These are phyloP conservation scores for Scedosporium minutisporum DNA, from an alignment of 2,329 filamentous ascomycete genomes.

Conservation along the genomic window DNA sequence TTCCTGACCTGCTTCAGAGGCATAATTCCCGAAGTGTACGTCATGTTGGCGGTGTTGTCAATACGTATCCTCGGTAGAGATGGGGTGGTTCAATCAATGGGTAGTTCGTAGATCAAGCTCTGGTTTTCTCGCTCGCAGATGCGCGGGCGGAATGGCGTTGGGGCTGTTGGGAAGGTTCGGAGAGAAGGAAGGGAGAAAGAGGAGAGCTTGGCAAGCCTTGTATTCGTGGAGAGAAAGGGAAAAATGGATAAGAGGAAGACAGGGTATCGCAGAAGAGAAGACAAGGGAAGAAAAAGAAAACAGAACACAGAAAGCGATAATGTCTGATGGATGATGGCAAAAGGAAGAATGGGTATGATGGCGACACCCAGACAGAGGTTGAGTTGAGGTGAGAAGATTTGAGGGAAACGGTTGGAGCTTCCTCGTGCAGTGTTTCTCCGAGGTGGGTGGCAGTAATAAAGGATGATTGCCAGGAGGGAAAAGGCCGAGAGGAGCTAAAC, in stretches of 20 bases:
- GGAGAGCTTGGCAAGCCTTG: background rate
- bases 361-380: background rate
- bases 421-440: background rate
- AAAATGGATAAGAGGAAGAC: background rate
- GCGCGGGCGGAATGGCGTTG: no score
- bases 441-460: background rate
- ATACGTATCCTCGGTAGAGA: no score
- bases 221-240: background rate
- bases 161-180: no score
- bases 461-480: background rate
- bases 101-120: background rate
- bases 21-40: conserved; percentile 33
- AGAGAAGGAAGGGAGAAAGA: no score
- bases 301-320: background rate
- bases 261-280: background rate
- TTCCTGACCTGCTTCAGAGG: conserved; percentile 53
- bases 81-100: background rate
- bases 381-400: conserved; percentile 1
- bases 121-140: no score
- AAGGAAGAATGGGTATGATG: conserved; percentile 2
- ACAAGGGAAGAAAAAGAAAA: background rate
- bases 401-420: background rate
- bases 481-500: background rate
- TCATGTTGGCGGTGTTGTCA: conserved; percentile 15
- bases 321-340: background rate